Base-by-base conservation (phyloP, 1,139 yeast genomes). In the Lodderomyces metapsilosis region DNA sequence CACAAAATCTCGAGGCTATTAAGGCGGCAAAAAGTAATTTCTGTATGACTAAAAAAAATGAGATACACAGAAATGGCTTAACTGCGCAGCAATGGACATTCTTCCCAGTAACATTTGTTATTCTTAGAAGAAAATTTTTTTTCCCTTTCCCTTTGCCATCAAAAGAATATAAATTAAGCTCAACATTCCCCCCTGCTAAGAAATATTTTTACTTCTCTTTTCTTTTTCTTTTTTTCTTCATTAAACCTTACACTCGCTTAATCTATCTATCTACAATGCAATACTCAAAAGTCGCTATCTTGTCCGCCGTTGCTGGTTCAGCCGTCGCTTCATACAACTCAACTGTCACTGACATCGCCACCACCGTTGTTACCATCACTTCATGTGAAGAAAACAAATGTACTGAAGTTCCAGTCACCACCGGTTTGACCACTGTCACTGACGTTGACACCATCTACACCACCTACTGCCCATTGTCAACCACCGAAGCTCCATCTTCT, bases 291-390 rank as follows among this genome's bases (percentile, higher is more conserved):
- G 57, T 53, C 46, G 54, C 58, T 44, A 50, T 53, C 43, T 53
- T 57, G 47, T 46, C 62, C 41, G 60, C 60, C 44, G 52, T 46
- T 36, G 49, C 53, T 41, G 52, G 49, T 39, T 43, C 54, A 34
- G 54, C 56, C 45, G 46, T 56, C 28, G 60, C 60, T 49, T 54
- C 50, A 34, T 58, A 57, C 54, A 44, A 39, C 28, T 41, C 37
- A 16, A 42, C 62, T 45, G 55, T 52, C 41, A 43, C 56, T 37
- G 48, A 85, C 84, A 61, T 59, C 40, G 54, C 53, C 25, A 52
- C 63, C 40, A 56, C 59, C 28, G 62, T 71, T 48, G 65, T 72
- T 45, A 76, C 82, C 58, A 63, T 76, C 62, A 76, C 81, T 48
- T 69, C 76, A 36, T 77, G 83, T 64, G 49, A 54, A 24, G 59